Percentiles rank a stretch among this genome's conserved stretches.
These are phyloP conservation scores for Magnolia sinica DNA, from an alignment of 164 flowering plant genomes.

Conservation along the genomic window DNA sequence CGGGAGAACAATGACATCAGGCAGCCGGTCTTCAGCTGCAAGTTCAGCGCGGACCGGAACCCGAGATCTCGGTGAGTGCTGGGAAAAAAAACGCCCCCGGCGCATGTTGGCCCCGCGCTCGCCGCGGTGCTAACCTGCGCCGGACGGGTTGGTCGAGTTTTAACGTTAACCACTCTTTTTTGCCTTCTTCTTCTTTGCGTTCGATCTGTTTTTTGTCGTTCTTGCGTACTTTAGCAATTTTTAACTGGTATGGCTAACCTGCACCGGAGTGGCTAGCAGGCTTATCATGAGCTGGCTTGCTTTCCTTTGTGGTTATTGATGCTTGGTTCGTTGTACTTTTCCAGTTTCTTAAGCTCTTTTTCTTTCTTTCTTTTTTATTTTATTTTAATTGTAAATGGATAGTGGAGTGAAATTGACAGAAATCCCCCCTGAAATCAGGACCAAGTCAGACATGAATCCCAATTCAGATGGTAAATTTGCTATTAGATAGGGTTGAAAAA, in stretches of 20 bases:
- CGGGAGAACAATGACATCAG: conserved; percentile 57
- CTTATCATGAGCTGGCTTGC: not conserved
- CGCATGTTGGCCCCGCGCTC: not conserved
- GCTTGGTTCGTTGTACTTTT: not conserved
- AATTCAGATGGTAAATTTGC: not conserved
- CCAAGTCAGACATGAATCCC: not conserved
- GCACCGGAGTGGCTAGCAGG: not conserved
- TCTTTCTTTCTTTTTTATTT: too few relatives aligned
- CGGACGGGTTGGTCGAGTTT: not conserved
- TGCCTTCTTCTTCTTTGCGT: not conserved
- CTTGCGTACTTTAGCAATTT: not conserved
- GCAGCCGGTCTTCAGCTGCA: conserved; percentile 97
- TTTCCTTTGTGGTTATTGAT: not conserved
- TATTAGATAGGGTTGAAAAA: not conserved
- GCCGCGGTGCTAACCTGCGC: not conserved
- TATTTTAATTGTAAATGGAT: not conserved
- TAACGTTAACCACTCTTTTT: not conserved
- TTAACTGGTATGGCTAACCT: not conserved
- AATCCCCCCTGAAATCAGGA: not conserved
- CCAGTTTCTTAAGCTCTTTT: not conserved
- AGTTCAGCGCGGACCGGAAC: conserved; percentile 83
- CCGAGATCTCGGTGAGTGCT: conserved; percentile 54
- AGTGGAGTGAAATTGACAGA: not conserved
- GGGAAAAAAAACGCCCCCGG: not conserved
- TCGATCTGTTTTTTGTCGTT: not conserved